Evolutionary conservation across 371 early-diverging fungal genomes (phyloP).

Genomic region (Paraphysoderma sedebokerense): DNA sequence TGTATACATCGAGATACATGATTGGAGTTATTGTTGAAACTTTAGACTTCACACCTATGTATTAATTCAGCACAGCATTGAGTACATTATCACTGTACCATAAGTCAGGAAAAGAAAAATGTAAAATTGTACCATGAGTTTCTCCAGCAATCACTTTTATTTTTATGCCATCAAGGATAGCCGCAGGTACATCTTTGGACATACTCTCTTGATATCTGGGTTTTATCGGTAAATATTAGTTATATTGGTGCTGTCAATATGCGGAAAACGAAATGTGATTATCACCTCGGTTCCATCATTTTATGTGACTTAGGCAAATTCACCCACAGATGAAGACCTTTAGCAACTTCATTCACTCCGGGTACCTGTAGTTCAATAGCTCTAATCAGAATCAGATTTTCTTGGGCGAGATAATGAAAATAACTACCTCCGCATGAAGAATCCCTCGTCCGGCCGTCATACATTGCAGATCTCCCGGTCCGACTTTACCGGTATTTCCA

Average conservation of each 20-base stretch:
- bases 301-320: slow-evolving; percentile 66
- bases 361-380: slow-evolving; percentile 52
- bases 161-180: slow-evolving; percentile 19
- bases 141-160: slow-evolving; percentile 66
- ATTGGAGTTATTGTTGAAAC: slow-evolving; percentile 49
- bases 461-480: slow-evolving; percentile 58
- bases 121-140: slow-evolving; percentile 33
- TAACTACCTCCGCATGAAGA: slow-evolving; percentile 59
- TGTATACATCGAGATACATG: slow-evolving; percentile 45
- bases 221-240: too few species aligned
- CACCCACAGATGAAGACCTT: slow-evolving; percentile 69
- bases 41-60: slow-evolving; percentile 27
- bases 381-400: slow-evolving; percentile 33
- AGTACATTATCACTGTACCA: too few species aligned
- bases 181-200: slow-evolving; percentile 34
- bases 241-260: too few species aligned
- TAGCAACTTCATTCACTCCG: slow-evolving; percentile 21
- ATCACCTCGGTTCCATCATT: slow-evolving; percentile 52
- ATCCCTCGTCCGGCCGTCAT: slow-evolving; percentile 65
- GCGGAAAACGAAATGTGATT: too few species aligned
- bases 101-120: too few species aligned
- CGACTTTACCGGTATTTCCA: slow-evolving; percentile 50
- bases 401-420: slow-evolving; percentile 41
- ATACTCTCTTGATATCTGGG: slow-evolving; percentile 58
- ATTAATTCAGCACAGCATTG: too few species aligned